These are phyloP conservation scores for Calcarisporium arbuscula DNA, from an alignment of 2,329 filamentous ascomycete genomes.

Conservation along the genomic window DNA sequence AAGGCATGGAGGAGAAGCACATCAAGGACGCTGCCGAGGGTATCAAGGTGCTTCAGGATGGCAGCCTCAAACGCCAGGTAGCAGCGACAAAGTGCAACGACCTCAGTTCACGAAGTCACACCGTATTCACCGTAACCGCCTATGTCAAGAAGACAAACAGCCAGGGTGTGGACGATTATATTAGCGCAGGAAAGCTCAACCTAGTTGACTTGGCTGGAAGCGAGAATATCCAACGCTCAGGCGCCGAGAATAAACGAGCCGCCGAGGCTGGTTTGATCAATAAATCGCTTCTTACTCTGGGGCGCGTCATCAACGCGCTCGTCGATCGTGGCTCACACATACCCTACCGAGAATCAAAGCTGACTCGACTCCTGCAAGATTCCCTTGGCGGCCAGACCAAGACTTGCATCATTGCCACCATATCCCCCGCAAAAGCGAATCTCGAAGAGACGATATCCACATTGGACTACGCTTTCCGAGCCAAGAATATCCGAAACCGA, in stretches of 20 bases:
- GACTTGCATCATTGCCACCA: conserved; percentile 95
- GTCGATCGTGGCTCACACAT: conserved; percentile 89
- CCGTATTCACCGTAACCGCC: conserved; percentile 92
- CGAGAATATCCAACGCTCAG: conserved; percentile 95
- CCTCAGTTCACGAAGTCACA: conserved; percentile 92
- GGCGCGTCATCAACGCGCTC: conserved; percentile 93
- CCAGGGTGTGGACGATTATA: conserved; percentile 79
- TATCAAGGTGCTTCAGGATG: conserved; percentile 80
- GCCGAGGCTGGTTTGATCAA: conserved; percentile 96
- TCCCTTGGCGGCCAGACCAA: conserved; percentile 93
- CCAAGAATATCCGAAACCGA: conserved; percentile 98
- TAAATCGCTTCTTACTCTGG: conserved; percentile 90
- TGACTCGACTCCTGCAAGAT: conserved; percentile 91
- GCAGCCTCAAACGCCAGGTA: conserved; percentile 93
- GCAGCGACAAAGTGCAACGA: conserved; percentile 99
- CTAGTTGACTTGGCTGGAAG: conserved; percentile 94
- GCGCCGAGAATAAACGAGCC: conserved; percentile 95
- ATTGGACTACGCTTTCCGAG: conserved; percentile 92
- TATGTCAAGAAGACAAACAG: conserved; percentile 78
- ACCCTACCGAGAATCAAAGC: conserved; percentile 87
- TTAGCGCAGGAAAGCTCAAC: conserved; percentile 90
- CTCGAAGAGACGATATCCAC: conserved; percentile 98
- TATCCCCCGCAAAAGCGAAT: conserved; percentile 91
- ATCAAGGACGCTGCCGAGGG: conserved; percentile 81
- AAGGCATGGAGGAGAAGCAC: conserved; percentile 96